Conservation (phyloP, 495 filamentous ascomycete genomes). For the Aspergillus ellipticus region DNA sequence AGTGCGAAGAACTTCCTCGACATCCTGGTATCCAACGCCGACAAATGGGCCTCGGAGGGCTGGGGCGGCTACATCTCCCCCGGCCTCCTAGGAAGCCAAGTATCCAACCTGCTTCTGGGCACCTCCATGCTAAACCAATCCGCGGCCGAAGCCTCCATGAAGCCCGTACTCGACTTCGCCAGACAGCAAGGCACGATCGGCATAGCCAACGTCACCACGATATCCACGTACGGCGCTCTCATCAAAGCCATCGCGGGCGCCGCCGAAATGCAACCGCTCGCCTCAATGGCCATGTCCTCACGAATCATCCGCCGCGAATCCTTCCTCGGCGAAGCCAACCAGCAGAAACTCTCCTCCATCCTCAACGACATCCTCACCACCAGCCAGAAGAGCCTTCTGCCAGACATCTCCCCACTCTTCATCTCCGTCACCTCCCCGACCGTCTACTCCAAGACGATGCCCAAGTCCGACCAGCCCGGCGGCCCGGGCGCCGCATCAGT, state of each 20-base stretch:
- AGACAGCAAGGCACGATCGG: not conserved
- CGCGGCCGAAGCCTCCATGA: constrained; percentile 10
- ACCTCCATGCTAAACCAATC: constrained; percentile 13
- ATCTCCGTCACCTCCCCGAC: constrained; percentile 7
- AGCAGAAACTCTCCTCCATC: constrained; percentile 6
- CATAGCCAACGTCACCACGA: constrained; percentile 1
- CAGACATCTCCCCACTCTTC: not conserved
- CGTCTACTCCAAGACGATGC: constrained; percentile 11
- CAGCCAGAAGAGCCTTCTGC: not conserved
- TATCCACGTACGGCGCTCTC: not conserved
- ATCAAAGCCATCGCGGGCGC: not conserved
- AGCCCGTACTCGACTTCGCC: constrained; percentile 11
- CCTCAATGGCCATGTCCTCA: constrained; percentile 1
- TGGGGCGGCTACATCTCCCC: constrained; percentile 40
- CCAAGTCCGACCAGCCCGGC: constrained; percentile 5
- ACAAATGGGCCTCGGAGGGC: constrained; percentile 37
- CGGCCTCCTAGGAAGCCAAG: not conserved
- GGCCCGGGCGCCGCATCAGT: constrained; percentile 14
- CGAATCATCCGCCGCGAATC: constrained; percentile 11
- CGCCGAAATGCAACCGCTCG: not conserved
- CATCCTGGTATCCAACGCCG: constrained; percentile 16
- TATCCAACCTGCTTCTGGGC: constrained; percentile 4
- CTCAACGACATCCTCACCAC: constrained; percentile 7
- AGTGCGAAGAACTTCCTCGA: no score
- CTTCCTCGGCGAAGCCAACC: constrained; percentile 9